Base-by-base conservation (phyloP, 106 monocot genomes). In the Dendrobium nobile region DNA sequence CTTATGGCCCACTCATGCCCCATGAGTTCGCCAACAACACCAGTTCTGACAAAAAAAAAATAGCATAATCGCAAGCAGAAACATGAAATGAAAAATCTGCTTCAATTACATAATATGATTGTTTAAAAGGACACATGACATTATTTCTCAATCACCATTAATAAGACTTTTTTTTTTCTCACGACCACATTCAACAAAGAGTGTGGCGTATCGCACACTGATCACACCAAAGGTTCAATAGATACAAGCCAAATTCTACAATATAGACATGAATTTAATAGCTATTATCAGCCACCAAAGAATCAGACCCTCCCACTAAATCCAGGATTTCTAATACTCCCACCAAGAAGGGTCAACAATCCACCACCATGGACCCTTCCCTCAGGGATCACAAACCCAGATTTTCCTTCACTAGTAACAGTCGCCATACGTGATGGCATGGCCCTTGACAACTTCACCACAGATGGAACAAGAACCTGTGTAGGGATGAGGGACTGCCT, bases 351-450 rank as follows among this genome's bases (percentile, higher is more conserved):
- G 19, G 93, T 92, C 93, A 96, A 80, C 67, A 96, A 80, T 0
- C 92, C 93, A 5, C 96, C 96, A 26, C 96, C 96, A 74, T 96
- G 96, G 75, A 96, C 96, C 81, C 96, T 86, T 20, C 96, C 96
- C 67, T 96, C 96, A 2, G 96, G 90, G 5, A 96, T 78, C 75
- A 80, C 86, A 73, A 85, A 72, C 26, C 44, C 77, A 31, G 78
- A 75, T 54, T 74, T 79, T 58, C 67, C 86, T 64, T 70, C 20
- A 3, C 51, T 51, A 13, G 51, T 51, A 51, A 51, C 51, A 51
- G 51, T 13, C 13, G 10, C 51, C 13, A 15, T 51, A 16, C 15
- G 51, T 15, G 51, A 51, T 51, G 51, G 51, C 51, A 51, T 13
- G 59, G 56, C 64, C 74, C 18, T 75, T 80, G 44, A 51, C 79